Conservation (phyloP, 169 alveolate species). For the Eimeria acervulina region DNA sequence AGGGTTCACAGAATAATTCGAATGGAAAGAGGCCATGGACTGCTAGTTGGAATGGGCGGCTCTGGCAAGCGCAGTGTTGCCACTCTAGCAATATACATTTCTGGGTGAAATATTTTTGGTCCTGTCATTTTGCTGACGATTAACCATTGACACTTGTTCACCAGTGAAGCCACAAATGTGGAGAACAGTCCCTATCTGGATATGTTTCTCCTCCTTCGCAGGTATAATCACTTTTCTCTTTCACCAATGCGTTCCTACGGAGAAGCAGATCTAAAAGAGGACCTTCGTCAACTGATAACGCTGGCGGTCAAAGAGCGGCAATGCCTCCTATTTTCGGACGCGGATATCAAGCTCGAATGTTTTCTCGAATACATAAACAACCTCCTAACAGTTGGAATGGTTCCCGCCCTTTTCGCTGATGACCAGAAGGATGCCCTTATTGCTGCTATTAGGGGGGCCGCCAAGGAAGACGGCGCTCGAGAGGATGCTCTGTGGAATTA, state of each 20-base stretch:
- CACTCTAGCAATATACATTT: conserved; percentile 94
- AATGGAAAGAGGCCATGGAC: conserved; percentile 96
- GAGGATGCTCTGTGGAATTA: conserved; percentile 91
- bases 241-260: conserved; percentile 94
- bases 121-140: background rate
- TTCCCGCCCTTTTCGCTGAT: conserved; percentile 96
- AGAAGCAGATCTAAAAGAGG: conserved; percentile 96
- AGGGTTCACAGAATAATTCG: conserved; percentile 96
- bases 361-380: conserved; percentile 96
- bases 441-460: conserved; percentile 89
- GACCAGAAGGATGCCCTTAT: conserved; percentile 93
- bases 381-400: conserved; percentile 95
- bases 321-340: conserved; percentile 94
- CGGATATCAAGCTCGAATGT: conserved; percentile 95
- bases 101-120: conserved; percentile 87
- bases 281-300: conserved; percentile 93
- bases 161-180: background rate
- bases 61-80: conserved; percentile 97
- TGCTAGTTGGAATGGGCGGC: conserved; percentile 98
- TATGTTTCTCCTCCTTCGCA: conserved; percentile 54
- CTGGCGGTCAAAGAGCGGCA: conserved; percentile 90
- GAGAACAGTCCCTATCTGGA: background rate
- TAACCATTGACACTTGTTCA: background rate
- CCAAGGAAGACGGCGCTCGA: conserved; percentile 90
- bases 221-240: conserved; percentile 93